Conservation (phyloP, 768 basidiomycete genomes). For the Boletus sensibilis region DNA sequence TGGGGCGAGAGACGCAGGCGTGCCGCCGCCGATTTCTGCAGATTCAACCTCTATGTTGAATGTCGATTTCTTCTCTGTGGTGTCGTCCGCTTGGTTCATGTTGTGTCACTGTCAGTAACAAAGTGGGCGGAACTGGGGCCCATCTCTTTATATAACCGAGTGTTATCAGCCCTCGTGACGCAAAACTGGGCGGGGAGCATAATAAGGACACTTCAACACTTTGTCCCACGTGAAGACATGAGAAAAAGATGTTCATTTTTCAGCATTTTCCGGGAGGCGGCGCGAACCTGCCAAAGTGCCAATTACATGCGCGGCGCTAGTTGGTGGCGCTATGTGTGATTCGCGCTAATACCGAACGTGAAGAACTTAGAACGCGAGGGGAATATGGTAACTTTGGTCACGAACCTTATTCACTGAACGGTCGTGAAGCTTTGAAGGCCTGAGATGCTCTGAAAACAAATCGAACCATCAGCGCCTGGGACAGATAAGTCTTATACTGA, state of each 20-base stretch:
- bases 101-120: neutral
- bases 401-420: too few species aligned
- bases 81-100: neutral
- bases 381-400: too few species aligned
- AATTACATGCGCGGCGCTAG: neutral
- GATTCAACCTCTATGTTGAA: neutral
- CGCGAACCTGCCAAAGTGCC: too few species aligned
- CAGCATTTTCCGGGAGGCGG: neutral
- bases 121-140: neutral
- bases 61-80: neutral
- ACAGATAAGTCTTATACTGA: neutral
- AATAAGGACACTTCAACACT: neutral
- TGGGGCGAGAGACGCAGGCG: neutral
- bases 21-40: neutral
- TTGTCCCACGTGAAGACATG: slow-evolving; percentile 4
- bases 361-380: too few species aligned
- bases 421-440: neutral
- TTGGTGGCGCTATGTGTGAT: neutral
- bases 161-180: neutral
- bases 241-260: neutral
- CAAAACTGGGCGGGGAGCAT: neutral
- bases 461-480: neutral
- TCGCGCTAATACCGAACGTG: neutral
- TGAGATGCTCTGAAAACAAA: neutral
- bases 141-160: slow-evolving; percentile 2